Conservation (phyloP, 805 yeast species). For the Myxozyma monticola region DNA sequence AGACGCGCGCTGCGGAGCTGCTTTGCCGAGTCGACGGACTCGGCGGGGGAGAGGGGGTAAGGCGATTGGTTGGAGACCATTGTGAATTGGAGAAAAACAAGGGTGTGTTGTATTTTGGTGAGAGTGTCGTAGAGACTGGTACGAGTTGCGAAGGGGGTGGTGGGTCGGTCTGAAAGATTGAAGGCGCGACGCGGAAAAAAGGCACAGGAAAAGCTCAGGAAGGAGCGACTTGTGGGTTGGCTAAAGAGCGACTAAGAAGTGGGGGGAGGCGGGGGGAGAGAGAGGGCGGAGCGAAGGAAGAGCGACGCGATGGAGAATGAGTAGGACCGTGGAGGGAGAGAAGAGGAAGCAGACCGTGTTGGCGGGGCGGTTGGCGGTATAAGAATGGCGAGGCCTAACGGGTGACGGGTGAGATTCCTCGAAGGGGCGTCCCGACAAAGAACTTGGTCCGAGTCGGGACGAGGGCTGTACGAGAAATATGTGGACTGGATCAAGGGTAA, state of each 20-base stretch:
- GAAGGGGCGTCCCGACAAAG: too few relatives aligned
- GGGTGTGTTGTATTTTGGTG: not conserved
- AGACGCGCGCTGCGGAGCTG: slow-evolving; percentile 26
- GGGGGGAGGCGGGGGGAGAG: not conserved
- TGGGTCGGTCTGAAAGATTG: not conserved
- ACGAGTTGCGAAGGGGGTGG: not conserved
- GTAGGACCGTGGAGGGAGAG: not conserved
- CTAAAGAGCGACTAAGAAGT: too few relatives aligned
- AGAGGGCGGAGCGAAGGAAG: not conserved
- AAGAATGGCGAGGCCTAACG: too few relatives aligned
- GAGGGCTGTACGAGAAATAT: too few relatives aligned
- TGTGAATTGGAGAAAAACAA: not conserved
- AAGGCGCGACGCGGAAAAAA: too few relatives aligned
- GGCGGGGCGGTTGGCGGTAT: too few relatives aligned
- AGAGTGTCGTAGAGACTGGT: too few relatives aligned
- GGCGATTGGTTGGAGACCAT: too few relatives aligned
- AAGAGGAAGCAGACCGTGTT: not conserved
- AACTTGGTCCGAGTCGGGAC: too few relatives aligned
- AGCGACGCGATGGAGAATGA: not conserved
- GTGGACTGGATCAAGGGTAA: too few relatives aligned
- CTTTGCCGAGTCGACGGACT: slow-evolving; percentile 20
- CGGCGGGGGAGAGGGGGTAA: slow-evolving; percentile 26
- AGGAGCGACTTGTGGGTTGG: slow-evolving; percentile 29
- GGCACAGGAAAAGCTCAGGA: slow-evolving; percentile 25
- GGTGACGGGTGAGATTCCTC: too few relatives aligned